Evolutionary conservation across 495 filamentous ascomycete genomes (phyloP).

Genomic region (Penicillium simplicissimum): DNA sequence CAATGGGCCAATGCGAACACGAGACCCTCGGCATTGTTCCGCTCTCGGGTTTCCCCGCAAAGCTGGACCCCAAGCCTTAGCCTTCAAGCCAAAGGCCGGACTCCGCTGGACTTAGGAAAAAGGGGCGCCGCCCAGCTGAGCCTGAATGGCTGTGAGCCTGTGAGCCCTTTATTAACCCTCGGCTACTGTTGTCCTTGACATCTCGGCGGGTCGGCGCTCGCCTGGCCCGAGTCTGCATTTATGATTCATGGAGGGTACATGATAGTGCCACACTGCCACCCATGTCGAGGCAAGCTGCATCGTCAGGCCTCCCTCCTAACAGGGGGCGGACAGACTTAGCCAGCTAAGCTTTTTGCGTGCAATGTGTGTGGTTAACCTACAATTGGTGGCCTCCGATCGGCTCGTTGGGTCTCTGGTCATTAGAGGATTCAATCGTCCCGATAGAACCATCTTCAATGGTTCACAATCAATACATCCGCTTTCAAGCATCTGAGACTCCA

Average conservation of each 20-base stretch:
- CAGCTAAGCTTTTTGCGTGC: not conserved
- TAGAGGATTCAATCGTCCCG: not conserved
- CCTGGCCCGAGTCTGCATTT: not conserved
- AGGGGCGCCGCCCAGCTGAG: not conserved
- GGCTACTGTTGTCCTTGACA: no score
- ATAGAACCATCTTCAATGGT: not conserved
- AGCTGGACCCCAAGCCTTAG: no score
- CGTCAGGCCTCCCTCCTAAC: not conserved
- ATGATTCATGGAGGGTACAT: no score
- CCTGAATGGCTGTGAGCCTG: not conserved
- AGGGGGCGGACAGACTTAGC: not conserved
- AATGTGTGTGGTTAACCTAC: not conserved
- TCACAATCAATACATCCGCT: not conserved
- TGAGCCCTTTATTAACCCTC: not conserved
- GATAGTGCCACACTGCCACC: not conserved
- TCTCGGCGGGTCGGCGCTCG: not conserved
- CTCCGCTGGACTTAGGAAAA: not conserved
- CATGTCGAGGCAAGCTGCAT: not conserved
- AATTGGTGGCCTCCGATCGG: not conserved
- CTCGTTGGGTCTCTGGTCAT: not conserved
- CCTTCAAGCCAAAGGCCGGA: not conserved
- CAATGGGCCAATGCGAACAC: not conserved
- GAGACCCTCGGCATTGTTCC: not conserved
- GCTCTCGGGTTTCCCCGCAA: conserved; percentile 4
- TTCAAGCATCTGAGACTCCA: not conserved